Evolutionary conservation across 164 flowering plant species (phyloP), one percentile per base, ranked within the genome.

Genomic region (Chloranthus sessilifolius): DNA sequence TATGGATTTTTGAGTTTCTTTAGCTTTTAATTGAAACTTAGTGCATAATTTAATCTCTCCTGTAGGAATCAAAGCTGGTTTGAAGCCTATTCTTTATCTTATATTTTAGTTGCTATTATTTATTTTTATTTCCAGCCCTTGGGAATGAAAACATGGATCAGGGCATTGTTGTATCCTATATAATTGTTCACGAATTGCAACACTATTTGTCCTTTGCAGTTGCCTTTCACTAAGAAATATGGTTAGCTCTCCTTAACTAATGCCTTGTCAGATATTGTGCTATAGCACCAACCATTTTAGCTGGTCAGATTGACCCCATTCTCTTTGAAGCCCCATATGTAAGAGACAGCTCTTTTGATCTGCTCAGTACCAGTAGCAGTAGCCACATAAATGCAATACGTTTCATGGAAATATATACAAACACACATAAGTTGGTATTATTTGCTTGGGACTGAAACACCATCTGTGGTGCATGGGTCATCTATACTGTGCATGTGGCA

Each of bases 241-340:
- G 5, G 38, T 22, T 21, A 4, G 12, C 26, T 68, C n/a, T 74
- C 55, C 74, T 69, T 74, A 46, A 67, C 53, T 46, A 47, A 26
- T 40, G 52, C 37, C 52, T 44, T 45, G 43, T 61, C 63, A 85
- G 96, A 79, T 92, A 79, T 58, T 86, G 87, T 67, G 96, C 79
- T 56, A 17, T 86, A 24, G 95, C 96, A 56, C 99, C 99, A 28
- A 80, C 88, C 1, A 35, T 92, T 52, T 70, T 92, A 55, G 88
- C 82, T 55, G 99, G 95, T 48, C 80, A 77, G 68, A 78, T 92
- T 58, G 80, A 83, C 65, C 95, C 95, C 16, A 39, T 82, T 46
- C 85, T 92, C 47, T 92, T 88, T 71, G 99, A 92, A 71, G 89
- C 88, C 55, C 65, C 86, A 38, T 88, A 92, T 75, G 95, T 92